phyloP scores from a whole-genome alignment of 2,329 filamentous ascomycete species.

The Trichoderma lentiforme region DNA sequence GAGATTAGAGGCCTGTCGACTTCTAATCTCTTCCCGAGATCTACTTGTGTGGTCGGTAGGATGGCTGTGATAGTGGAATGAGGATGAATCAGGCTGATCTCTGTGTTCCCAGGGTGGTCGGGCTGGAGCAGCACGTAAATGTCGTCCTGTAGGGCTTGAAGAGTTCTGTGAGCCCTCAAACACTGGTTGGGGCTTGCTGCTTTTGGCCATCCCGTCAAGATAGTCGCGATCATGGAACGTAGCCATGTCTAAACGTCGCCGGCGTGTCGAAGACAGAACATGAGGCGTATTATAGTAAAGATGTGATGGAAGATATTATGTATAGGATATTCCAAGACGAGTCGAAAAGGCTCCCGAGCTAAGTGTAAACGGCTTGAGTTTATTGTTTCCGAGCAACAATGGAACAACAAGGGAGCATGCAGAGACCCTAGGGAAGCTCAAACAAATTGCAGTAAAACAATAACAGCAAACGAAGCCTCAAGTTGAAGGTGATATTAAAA shows the following conservation, averaged over 20 bases:
- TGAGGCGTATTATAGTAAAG: conserved; percentile 24
- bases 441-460: not conserved
- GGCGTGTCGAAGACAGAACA: conserved; percentile 25
- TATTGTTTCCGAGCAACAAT: conserved; percentile 10
- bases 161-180: not conserved
- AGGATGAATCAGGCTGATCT: not conserved
- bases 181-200: not conserved
- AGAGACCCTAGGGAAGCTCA: not conserved
- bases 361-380: not conserved
- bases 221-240: conserved; percentile 23
- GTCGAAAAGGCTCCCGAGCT: not conserved
- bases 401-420: conserved; percentile 6
- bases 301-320: not conserved
- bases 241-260: conserved; percentile 26
- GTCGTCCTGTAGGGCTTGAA: not conserved
- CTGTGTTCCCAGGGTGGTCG: not conserved
- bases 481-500: not conserved
- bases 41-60: not conserved
- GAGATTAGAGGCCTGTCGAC: not conserved
- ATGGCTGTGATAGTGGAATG: not conserved
- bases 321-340: not conserved
- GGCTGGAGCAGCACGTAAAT: not conserved
- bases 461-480: not conserved
- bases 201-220: conserved; percentile 18
- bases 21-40: not conserved